Evolutionary conservation across 1,139 yeast genomes (phyloP), one percentile per base, ranked within the genome.

Genomic region (Blastobotrys capitulatus): DNA sequence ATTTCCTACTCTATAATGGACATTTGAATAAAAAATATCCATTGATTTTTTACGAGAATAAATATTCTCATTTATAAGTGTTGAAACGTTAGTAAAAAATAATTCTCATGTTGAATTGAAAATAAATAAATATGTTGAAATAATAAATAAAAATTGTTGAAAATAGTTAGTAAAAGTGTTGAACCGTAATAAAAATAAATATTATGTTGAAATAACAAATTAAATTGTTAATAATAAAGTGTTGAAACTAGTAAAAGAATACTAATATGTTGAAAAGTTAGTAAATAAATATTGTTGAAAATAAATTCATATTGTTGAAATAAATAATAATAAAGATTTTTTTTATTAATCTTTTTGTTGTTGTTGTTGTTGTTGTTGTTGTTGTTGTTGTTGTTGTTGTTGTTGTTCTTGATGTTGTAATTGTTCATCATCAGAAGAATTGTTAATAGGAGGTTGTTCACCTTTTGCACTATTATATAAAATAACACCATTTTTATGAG

Each of bases 401-500:
- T n/a, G n/a, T n/a, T n/a, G n/a, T n/a, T n/a, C n/a, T n/a, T n/a
- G n/a, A n/a, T n/a, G n/a, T n/a, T n/a, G n/a, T n/a, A 19, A 5
- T 34, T 5, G 7, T 34, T 27, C 26, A 31, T 42, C 15, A 18
- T 31, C 22, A n/a, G 25, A 12, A 6, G 44, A 15, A 22, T 22
- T 20, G 31, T 15, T 38, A 13, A 42, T 44, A n/a, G 50, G 44
- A 1, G 54, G 54, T n/a, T 19, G 41, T n/a, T 52, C 53, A 5
- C 54, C 54, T 26, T 37, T 44, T 18, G 46, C 46, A 29, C 53
- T 50, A 38, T 52, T 47, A 35, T 52, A 52, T 10, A 52, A 32
- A 20, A 52, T 43, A 22, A 52, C 48, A 13, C 54, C 54, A 45
- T 52, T 52, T 18, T 44, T 74, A 44, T 66, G 64, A 12, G 86